Conservation (phyloP, 2,329 filamentous ascomycete species). For the Stromatinia cepivora region DNA sequence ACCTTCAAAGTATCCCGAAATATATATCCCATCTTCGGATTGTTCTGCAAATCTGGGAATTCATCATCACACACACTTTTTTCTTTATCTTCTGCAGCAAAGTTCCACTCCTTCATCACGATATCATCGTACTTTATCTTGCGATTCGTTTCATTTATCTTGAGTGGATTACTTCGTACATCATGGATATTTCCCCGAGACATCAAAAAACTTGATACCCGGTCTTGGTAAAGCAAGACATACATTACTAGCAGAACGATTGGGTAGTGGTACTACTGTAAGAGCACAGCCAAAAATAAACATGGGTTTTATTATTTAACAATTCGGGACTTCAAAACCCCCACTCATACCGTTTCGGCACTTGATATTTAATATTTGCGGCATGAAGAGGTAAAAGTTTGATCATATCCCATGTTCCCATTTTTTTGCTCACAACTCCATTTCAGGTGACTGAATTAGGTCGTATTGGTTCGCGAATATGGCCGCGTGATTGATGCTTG, state of each 20-base stretch:
- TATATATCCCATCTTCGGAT: slow-evolving; percentile 11
- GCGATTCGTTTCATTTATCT: slow-evolving; percentile 2
- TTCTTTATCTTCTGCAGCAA: neutral
- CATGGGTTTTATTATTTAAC: neutral
- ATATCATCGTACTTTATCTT: neutral
- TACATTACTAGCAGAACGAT: neutral
- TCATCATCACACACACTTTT: slow-evolving; percentile 4
- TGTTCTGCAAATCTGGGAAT: neutral
- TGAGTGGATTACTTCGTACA: neutral
- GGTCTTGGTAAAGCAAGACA: slow-evolving; percentile 19
- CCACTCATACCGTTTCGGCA: slow-evolving; percentile 8
- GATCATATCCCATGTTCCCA: slow-evolving; percentile 2
- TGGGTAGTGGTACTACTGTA: slow-evolving; percentile 13
- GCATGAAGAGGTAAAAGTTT: neutral
- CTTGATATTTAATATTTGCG: neutral
- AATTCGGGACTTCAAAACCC: slow-evolving; percentile 1
- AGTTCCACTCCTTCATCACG: slow-evolving; percentile 1
- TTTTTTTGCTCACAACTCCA: neutral
- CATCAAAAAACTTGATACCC: neutral
- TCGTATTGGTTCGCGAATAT: slow-evolving; percentile 5
- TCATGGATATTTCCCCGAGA: slow-evolving; percentile 19
- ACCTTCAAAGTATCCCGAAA: slow-evolving; percentile 5
- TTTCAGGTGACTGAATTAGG: neutral
- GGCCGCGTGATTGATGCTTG: slow-evolving; percentile 8
- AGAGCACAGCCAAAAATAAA: neutral